phyloP scores from a whole-genome alignment of 1,284 basidiomycete genomes.

The Naganishia liquefaciens region DNA sequence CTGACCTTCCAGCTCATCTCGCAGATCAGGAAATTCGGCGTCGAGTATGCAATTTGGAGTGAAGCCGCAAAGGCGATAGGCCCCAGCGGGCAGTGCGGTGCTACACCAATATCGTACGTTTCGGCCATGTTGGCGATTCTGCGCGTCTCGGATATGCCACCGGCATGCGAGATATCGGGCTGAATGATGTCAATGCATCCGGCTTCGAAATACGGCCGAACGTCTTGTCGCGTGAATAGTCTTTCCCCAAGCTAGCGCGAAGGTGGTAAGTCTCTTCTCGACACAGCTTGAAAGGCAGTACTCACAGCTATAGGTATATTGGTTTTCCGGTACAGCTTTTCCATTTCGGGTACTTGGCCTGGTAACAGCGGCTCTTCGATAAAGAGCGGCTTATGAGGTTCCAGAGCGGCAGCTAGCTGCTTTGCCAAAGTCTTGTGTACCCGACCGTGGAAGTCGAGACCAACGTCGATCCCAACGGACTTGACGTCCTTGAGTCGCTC shows the following conservation, averaged over 20 bases:
- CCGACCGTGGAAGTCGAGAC: constrained; percentile 57
- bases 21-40: constrained; percentile 55
- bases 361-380: constrained; percentile 73
- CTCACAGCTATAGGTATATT: constrained; percentile 56
- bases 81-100: constrained; percentile 55
- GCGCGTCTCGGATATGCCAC: constrained; percentile 70
- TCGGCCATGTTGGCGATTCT: constrained; percentile 70
- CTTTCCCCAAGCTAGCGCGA: constrained; percentile 64
- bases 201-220: constrained; percentile 66
- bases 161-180: constrained; percentile 64
- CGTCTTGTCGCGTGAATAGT: constrained; percentile 68
- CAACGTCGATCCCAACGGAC: constrained; percentile 66
- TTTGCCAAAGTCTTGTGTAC: constrained; percentile 76
- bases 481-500: constrained; percentile 66
- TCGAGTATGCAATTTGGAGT: constrained; percentile 53
- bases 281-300: background rate
- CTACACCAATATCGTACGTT: constrained; percentile 55
- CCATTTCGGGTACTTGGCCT: constrained; percentile 55
- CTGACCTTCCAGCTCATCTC: constrained; percentile 52
- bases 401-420: constrained; percentile 68
- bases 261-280: constrained; percentile 6
- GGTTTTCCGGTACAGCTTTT: constrained; percentile 56
- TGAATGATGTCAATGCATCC: constrained; percentile 71
- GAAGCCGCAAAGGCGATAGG: constrained; percentile 71
- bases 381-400: constrained; percentile 68